Evolutionary conservation across 1,284 basidiomycete genomes (phyloP).

Genomic region (Takashimella koratensis): DNA sequence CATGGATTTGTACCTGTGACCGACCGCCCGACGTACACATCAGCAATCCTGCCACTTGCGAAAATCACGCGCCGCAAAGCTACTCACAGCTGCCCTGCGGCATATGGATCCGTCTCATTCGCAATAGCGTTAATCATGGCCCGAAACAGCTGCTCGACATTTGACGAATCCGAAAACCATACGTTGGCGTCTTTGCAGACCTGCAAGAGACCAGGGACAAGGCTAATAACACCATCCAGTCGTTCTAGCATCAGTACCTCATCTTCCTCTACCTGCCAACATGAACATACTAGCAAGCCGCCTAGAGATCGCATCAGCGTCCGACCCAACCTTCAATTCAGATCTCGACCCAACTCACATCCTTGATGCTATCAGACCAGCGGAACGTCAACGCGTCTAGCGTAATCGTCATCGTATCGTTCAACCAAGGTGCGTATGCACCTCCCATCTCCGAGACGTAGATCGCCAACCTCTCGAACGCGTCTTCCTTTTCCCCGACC

Average conservation of each 20-base stretch:
- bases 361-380: constrained; percentile 76
- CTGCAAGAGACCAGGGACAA: constrained; percentile 66
- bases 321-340: neutral
- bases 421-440: constrained; percentile 68
- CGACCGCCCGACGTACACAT: neutral
- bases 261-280: no score
- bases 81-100: constrained; percentile 63
- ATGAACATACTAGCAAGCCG: constrained; percentile 56
- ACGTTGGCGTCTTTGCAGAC: constrained; percentile 62
- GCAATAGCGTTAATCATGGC: constrained; percentile 64
- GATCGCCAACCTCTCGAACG: constrained; percentile 75
- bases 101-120: constrained; percentile 65
- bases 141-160: constrained; percentile 65
- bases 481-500: constrained; percentile 78
- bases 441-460: constrained; percentile 68
- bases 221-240: constrained; percentile 49
- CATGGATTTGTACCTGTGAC: constrained; percentile 59
- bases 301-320: constrained; percentile 4
- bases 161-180: constrained; percentile 62
- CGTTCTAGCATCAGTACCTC: no score
- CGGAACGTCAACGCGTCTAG: constrained; percentile 67
- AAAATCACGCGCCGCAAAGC: neutral
- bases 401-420: constrained; percentile 65
- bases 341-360: constrained; percentile 49
- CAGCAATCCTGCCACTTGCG: no score